Percentiles rank a stretch among this genome's conserved stretches.
Conservation (phyloP, 1,139 yeast species). For the Suhomyces ambrosiae region DNA sequence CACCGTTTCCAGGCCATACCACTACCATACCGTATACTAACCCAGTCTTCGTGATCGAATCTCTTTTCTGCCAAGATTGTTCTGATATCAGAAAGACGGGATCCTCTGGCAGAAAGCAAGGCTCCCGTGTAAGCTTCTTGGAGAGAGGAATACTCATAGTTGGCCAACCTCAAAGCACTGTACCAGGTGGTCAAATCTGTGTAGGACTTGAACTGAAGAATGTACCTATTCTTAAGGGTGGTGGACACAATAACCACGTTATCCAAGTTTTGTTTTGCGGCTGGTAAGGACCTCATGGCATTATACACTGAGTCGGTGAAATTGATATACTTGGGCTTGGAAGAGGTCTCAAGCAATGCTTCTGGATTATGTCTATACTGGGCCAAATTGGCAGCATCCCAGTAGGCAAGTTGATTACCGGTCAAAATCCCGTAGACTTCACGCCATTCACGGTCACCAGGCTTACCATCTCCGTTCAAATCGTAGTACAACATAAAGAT, state of each 20-base stretch:
- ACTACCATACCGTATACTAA: constrained; percentile 87
- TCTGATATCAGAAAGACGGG: constrained; percentile 81
- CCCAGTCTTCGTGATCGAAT: constrained; percentile 92
- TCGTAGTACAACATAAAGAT: constrained; percentile 73
- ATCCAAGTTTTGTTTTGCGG: constrained; percentile 62
- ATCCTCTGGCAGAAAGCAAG: constrained; percentile 81
- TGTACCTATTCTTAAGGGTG: constrained; percentile 82
- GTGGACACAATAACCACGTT: constrained; percentile 88
- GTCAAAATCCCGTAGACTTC: constrained; percentile 91
- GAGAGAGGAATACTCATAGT: constrained; percentile 75
- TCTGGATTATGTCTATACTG: constrained; percentile 52
- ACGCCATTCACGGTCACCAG: constrained; percentile 81
- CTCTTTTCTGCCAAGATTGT: constrained; percentile 83
- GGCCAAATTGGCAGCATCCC: constrained; percentile 84
- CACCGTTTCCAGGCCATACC: constrained; percentile 99
- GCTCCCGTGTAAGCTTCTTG: constrained; percentile 98
- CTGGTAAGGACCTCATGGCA: constrained; percentile 63
- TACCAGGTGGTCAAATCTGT: constrained; percentile 69
- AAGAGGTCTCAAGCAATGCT: constrained; percentile 53
- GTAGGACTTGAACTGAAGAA: constrained; percentile 70
- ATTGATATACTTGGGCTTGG: constrained; percentile 87
- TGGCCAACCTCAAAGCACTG: constrained; percentile 76
- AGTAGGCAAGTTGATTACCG: constrained; percentile 88
- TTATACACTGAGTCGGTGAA: constrained; percentile 89
- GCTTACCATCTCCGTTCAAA: constrained; percentile 80